phyloP scores from a whole-genome alignment of 1,139 yeast species.

The Taphrina communis region DNA sequence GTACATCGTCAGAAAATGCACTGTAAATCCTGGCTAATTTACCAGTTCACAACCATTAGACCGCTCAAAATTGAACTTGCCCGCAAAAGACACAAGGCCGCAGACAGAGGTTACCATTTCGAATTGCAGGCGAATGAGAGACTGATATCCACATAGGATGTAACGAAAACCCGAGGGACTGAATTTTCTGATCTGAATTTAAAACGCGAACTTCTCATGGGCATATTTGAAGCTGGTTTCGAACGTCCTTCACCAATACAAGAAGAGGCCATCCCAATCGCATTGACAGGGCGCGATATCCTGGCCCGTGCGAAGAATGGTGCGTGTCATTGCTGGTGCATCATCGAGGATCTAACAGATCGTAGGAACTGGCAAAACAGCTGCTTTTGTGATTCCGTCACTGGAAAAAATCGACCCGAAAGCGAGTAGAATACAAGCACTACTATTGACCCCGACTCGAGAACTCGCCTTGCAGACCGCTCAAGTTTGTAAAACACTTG shows the following conservation, averaged over 20 bases:
- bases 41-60: slow-evolving; percentile 19
- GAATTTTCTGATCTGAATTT: slow-evolving; percentile 72
- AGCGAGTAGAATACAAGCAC: slow-evolving; percentile 81
- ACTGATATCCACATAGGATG: slow-evolving; percentile 59
- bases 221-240: slow-evolving; percentile 97
- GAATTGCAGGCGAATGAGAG: neutral
- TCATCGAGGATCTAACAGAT: neutral
- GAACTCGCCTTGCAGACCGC: slow-evolving; percentile 96
- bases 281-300: slow-evolving; percentile 92
- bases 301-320: slow-evolving; percentile 98
- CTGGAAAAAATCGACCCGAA: slow-evolving; percentile 85
- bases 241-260: slow-evolving; percentile 98
- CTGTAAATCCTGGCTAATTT: neutral
- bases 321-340: neutral
- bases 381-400: slow-evolving; percentile 89
- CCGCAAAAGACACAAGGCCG: slow-evolving; percentile 42
- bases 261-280: slow-evolving; percentile 96
- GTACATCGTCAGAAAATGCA: neutral
- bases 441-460: slow-evolving; percentile 90
- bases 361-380: slow-evolving; percentile 83
- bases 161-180: slow-evolving; percentile 85
- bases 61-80: slow-evolving; percentile 35
- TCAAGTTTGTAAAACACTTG: slow-evolving; percentile 95
- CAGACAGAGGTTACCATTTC: slow-evolving; percentile 34
- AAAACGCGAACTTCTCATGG: slow-evolving; percentile 85